Conservation (phyloP, 2,329 filamentous ascomycete species). For the Pyrenophora graminea region DNA sequence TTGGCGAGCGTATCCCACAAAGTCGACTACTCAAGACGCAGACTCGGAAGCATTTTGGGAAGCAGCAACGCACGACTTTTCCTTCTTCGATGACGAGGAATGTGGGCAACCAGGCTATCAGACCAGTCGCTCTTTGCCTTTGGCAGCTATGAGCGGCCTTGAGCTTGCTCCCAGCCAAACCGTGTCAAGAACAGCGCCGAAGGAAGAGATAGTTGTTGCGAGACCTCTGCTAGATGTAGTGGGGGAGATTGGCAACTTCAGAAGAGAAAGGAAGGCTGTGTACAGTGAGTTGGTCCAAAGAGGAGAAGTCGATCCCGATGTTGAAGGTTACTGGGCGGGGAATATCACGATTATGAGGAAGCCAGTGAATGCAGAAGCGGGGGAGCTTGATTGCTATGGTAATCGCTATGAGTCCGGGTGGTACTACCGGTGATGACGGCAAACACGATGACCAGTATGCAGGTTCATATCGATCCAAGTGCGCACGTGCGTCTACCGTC, state of each 20-base stretch:
- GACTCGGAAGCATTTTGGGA: constrained; percentile 65
- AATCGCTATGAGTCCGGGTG: constrained; percentile 60
- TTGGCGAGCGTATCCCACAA: constrained; percentile 52
- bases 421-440: constrained; percentile 51
- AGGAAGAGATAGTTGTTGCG: constrained; percentile 7
- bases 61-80: constrained; percentile 63
- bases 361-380: constrained; percentile 46
- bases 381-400: constrained; percentile 55
- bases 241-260: constrained; percentile 58
- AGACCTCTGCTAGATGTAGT: constrained; percentile 54
- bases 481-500: no score
- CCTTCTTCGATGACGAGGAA: constrained; percentile 64
- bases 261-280: constrained; percentile 56
- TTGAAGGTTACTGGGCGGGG: constrained; percentile 65
- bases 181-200: constrained; percentile 13
- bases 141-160: constrained; percentile 53
- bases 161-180: constrained; percentile 31
- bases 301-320: constrained; percentile 40
- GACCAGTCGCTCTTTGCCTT: constrained; percentile 51
- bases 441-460: not conserved
- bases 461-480: no score
- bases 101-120: constrained; percentile 56
- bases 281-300: constrained; percentile 48
- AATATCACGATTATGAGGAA: constrained; percentile 61
- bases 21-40: constrained; percentile 62